Base-by-base conservation (phyloP, 2,329 filamentous ascomycete genomes). In the Phymatotrichopsis omnivora region DNA sequence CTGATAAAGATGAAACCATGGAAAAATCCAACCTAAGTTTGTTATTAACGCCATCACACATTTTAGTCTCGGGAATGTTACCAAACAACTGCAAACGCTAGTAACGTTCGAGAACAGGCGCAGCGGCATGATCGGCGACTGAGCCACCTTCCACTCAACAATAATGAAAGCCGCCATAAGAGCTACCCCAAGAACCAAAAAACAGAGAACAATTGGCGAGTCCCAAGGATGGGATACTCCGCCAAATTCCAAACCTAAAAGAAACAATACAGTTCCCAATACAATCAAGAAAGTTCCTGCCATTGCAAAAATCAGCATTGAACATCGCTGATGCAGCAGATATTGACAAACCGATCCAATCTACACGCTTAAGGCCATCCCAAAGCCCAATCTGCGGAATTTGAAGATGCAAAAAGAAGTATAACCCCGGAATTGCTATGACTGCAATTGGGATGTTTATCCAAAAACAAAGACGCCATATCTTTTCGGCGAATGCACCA, bases 181-280 rank as follows among this genome's bases (percentile, higher is more conserved):
- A 8, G 73, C 53, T 29, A 67, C 53, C 28, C 76, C 76, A 56
- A 80, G 76, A 37, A 80, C 64, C 45, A 82, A 63, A 24, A 82
- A 67, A 58, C 75, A 77, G 36, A 82, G 63, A 11, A 82, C 75
- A 2, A 68, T 71, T 0, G 75, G 65, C 0, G 76, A 80, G 47
- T 63, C 61, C 78, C 78, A 82, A 0, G 78, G 75, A 43, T 71
- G 66, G 2, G 68, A 67, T 17, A 75, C 70, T 14, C 80, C 81
- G 10, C 81, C 82, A 41, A 80, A 76, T 53, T 83, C 75, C 17
- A 86, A 69, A 2, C 78, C 80, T 11, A 84, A 69, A 2, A 85
- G 68, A 14, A 85, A 63, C 76, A 85, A 82, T 35, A 84, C 62
- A 0, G 75, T 77, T 4, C 72, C 75, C 20, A 74, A 75, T 5